A percentile compares a stretch with the other conserved stretches of the same genome.
phyloP scores from a whole-genome alignment of 768 basidiomycete genomes.

The Pleurotus cornucopiae region DNA sequence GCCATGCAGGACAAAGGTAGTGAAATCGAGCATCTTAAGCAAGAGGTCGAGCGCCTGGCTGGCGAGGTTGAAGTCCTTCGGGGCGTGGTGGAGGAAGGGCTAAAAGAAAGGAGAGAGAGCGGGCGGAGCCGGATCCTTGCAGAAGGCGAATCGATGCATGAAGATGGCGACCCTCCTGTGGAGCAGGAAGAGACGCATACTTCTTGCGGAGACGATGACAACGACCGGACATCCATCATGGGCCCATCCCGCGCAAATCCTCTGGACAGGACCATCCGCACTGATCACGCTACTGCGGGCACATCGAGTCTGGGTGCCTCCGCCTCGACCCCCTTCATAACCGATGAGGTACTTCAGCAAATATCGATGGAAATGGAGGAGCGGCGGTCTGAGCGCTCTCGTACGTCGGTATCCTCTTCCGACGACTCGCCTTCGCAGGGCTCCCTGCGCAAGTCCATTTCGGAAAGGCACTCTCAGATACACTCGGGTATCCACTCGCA shows the following conservation, averaged over 20 bases:
- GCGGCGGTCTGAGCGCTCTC: constrained; percentile 45
- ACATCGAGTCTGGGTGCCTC: constrained; percentile 1
- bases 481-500: not conserved
- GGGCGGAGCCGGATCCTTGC: constrained; percentile 15
- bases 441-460: constrained; percentile 2
- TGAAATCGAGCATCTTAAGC: constrained; percentile 64
- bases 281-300: constrained; percentile 44
- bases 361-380: constrained; percentile 68
- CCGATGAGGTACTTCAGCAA: constrained; percentile 54
- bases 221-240: not conserved
- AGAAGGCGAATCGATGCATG: constrained; percentile 21
- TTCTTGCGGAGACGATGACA: not conserved
- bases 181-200: not conserved
- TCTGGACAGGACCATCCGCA: constrained; percentile 35
- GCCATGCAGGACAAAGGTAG: constrained; percentile 54
- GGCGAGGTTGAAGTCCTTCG: constrained; percentile 86
- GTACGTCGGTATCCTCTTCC: constrained; percentile 8
- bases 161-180: constrained; percentile 21
- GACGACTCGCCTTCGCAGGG: constrained; percentile 13
- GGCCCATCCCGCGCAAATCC: not conserved
- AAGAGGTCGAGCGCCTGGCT: constrained; percentile 77
- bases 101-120: constrained; percentile 48
- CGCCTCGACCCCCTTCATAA: constrained; percentile 35
- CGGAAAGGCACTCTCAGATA: not conserved
- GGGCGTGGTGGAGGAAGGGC: constrained; percentile 82